Base-by-base conservation (phyloP, 805 yeast species). In the Huiozyma sinensis region DNA sequence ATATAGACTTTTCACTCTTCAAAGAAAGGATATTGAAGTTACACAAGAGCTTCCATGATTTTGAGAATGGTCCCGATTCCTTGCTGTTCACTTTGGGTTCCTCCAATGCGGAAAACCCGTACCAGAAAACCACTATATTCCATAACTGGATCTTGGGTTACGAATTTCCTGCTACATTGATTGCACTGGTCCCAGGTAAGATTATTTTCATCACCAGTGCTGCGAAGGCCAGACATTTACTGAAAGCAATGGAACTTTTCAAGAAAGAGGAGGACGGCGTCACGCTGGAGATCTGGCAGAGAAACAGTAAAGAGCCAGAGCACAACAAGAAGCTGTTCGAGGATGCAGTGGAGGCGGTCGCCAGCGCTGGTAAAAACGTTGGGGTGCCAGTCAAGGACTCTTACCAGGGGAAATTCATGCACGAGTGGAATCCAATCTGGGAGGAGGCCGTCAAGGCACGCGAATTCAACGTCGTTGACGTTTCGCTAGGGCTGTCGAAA, bases 111-210 rank as follows among this genome's bases (percentile, higher is more conserved):
- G 90, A 83, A 50, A 83, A 87, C 60, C 94, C 95, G 40, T 88
- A 86, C 64, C 87, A 83, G 59, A 86, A 86, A 64, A 81, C 95
- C 9, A 80, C 95, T 1, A 81, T 83, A 38, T 65, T 89, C 39
- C 97, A 89, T 61, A 83, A 79, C 42, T 90, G 97, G 97, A 68
- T 90, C 43, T 67, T 90, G 40, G 95, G 97, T 4, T 90, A 89
- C 61, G 97, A 92, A 61, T 90, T 90, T 58, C 94, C 95, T n/a
- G 92, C 92, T 41, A 88, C 97, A 1, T 79, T 79, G 30, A 65
- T 90, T 43, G 77, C 73, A 41, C 66, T 89, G 46, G 74, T 83
- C 3, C 71, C 73, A 44, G 75, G 73, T 34, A 77, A 76, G 50
- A 68, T 78, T 34, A 63, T 77, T 4, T 68, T 90, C 44, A 71